Evolutionary conservation across 306 rosid species (phyloP), one percentile per base, ranked within the genome.

Genomic region (Fragaria ananassa): DNA sequence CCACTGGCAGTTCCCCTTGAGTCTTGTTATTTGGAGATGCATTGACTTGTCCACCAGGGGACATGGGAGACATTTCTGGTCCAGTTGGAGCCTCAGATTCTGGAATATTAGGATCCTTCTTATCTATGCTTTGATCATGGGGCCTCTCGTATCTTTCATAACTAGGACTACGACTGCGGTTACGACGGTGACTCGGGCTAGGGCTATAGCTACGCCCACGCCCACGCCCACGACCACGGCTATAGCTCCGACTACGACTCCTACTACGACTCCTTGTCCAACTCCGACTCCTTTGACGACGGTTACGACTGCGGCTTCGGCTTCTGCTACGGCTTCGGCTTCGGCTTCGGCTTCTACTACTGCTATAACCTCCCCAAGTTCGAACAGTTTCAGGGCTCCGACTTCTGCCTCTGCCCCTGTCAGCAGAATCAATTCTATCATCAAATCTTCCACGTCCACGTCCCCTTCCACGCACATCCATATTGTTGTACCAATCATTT

Each of bases 401-500:
- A 84, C 93, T 92, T 84, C 97, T 86, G 65, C 84, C 98, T 84
- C 96, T 86, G 73, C 73, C 87, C 85, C 95, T 88, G 63, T 79
- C 74, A 54, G 68, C 51, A 58, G 80, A 39, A 65, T 88, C 96
- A 71, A 96, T 82, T 91, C 98, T 88, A 68, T 82, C 87, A 73
- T 95, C 97, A 58, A 91, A 96, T 67, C 99, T 81, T 37, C 99
- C 97, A 27, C 90, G 91, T 6, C 97, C 98, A 18, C 93, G 23
- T 47, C 53, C 97, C 18, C 82, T 88, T 5, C 97, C 99, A 39
- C 89, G 91, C 13, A 84, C 90, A 81, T 91, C 93, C 84, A 86
- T 68, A 72, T 72, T 87, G 85, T 47, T 81, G 84, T 56, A 90
- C 51, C 94, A 87, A 81, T 92, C 93, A 39, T 81, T 63, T 6